Conservation (phyloP, 208 protist genomes). For the Spironucleus salmonicida region DNA sequence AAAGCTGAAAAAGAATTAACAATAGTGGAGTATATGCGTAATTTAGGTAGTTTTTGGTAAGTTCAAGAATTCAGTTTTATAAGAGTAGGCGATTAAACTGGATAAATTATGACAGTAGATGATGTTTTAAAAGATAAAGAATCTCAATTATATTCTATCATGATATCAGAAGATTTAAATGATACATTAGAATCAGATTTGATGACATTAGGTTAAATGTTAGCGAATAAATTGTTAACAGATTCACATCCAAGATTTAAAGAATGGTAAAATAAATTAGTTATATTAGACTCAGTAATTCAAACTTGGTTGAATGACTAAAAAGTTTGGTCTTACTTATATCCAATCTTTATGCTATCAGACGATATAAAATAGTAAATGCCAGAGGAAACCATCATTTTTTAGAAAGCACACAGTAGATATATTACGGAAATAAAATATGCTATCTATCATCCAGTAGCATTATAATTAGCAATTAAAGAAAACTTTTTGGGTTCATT, state of each 20-base stretch:
- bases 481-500: conserved; percentile 54
- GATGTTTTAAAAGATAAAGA: too few relatives aligned
- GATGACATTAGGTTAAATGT: too few relatives aligned
- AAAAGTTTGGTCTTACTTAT: conserved; percentile 28
- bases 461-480: conserved; percentile 58
- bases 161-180: too few relatives aligned
- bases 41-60: conserved; percentile 1
- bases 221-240: too few relatives aligned
- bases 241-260: too few relatives aligned
- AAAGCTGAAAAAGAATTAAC: conserved; percentile 35
- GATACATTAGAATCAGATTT: too few relatives aligned
- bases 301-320: conserved; percentile 28
- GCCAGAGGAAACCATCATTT: conserved; percentile 29
- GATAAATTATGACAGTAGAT: too few relatives aligned
- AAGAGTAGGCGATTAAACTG: too few relatives aligned
- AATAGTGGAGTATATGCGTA: conserved; percentile 1
- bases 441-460: conserved; percentile 25
- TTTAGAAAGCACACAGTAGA: conserved; percentile 28
- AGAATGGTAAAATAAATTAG: conserved; percentile 1
- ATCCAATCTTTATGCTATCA: conserved; percentile 37
- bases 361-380: conserved; percentile 34
- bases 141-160: too few relatives aligned
- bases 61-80: neutral
- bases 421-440: neutral
- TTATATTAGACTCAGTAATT: neutral